Base-by-base conservation (phyloP, 1,139 yeast genomes). In the Yamadazyma oceani region DNA sequence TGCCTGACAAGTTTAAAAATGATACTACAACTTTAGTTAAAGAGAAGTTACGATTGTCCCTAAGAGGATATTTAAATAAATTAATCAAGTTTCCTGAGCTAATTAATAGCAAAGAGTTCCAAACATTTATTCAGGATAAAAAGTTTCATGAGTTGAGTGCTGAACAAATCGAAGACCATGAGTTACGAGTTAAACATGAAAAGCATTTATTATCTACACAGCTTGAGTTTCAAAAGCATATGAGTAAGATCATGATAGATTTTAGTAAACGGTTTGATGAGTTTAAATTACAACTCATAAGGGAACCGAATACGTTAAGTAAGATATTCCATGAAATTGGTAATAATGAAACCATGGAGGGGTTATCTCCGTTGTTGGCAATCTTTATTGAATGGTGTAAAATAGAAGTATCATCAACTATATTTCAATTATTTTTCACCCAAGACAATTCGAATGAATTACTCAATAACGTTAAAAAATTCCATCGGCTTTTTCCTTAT, bases 351-450 rank as follows among this genome's bases (percentile, higher is more conserved):
- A 66, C 66, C 15, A 71, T 85, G n/a, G 63, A 64, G 17, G 78
- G 83, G n/a, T 66, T 88, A 38, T 78, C 92, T 3, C 83, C 85
- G 2, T 69, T 84, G 34, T 66, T 89, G 36, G 70, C 70, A 45
- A 76, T 85, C 32, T 84, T 89, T 45, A 70, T 87, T 31, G 87
- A 86, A 45, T 84, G 96, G 88, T 77, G 84, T 45, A 80, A 86
- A 42, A 75, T 89, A 16, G 94, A 89, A 54, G 64, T 87, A 16
- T 87, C 96, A 0, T 87, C 96, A 0, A 83, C 95, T 0, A 62
- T 89, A 3, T 88, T 87, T 58, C 89, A 86, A 48, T 53, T 84
- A 32, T 83, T 89, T 51, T 66, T 90, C 29, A 90, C 92, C 1
- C 84, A 79, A 41, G 97, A 90, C 56, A 78, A 79, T 45, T 80